phyloP scores from a whole-genome alignment of 2,329 filamentous ascomycete genomes.

The Achaetomium macrosporum region DNA sequence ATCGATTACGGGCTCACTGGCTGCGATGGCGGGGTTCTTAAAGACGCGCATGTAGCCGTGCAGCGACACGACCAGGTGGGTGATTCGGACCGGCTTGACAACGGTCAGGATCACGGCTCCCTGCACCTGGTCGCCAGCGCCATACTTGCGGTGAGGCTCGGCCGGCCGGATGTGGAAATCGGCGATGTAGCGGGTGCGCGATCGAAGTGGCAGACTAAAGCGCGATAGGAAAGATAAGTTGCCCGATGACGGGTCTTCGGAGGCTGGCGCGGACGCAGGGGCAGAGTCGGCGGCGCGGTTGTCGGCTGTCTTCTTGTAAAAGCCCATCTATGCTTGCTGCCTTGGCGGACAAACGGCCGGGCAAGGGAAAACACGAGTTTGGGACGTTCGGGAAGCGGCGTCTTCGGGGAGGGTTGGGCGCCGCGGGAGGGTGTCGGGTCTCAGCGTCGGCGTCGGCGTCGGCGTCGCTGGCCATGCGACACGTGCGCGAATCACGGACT shows the following conservation, averaged over 20 bases:
- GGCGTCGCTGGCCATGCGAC: slow-evolving; percentile 14
- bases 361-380: not conserved
- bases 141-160: slow-evolving; percentile 72
- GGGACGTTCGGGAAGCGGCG: slow-evolving; percentile 7
- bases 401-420: not conserved
- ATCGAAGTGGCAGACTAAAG: slow-evolving; percentile 46
- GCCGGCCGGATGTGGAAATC: slow-evolving; percentile 74
- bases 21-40: slow-evolving; percentile 58
- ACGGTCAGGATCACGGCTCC: slow-evolving; percentile 68
- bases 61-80: slow-evolving; percentile 71
- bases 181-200: slow-evolving; percentile 57
- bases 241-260: slow-evolving; percentile 7
- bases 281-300: slow-evolving; percentile 34
- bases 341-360: slow-evolving; percentile 4
- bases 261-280: slow-evolving; percentile 19
- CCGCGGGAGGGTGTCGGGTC: not conserved
- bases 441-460: not conserved
- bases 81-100: slow-evolving; percentile 68
- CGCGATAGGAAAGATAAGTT: slow-evolving; percentile 47
- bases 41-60: slow-evolving; percentile 76
- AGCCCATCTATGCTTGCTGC: slow-evolving; percentile 40
- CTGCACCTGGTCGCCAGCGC: slow-evolving; percentile 66
- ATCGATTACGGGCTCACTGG: slow-evolving; percentile 41
- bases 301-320: slow-evolving; percentile 26
- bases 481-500: not conserved